phyloP scores from a whole-genome alignment of 441 rosid genomes.

The Jatropha multifida region DNA sequence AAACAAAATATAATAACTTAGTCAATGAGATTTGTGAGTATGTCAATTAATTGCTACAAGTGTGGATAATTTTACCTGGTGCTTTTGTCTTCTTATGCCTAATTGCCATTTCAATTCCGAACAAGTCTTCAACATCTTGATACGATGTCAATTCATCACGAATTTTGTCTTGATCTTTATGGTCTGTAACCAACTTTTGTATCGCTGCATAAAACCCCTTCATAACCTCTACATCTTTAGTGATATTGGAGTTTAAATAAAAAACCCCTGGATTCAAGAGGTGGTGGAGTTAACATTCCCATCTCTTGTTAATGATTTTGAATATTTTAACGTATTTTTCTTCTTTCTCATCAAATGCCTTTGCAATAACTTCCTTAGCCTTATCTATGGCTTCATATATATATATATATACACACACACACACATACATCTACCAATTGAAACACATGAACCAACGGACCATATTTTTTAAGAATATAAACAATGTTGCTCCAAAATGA shows the following conservation, averaged over 20 bases:
- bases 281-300: not conserved
- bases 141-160: not conserved
- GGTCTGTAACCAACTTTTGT: not conserved
- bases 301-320: not conserved
- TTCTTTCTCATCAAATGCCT: too few species aligned
- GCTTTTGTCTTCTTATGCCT: not conserved
- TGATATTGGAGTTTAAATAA: not conserved
- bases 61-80: too few species aligned
- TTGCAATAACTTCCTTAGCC: not conserved
- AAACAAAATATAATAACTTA: too few species aligned
- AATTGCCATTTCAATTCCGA: not conserved
- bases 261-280: not conserved
- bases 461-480: too few species aligned
- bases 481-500: not conserved
- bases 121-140: not conserved
- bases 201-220: not conserved
- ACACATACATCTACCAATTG: not conserved
- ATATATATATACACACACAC: too few species aligned
- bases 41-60: too few species aligned
- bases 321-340: not conserved
- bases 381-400: not conserved
- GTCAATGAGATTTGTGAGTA: too few species aligned
- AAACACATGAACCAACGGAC: not conserved
- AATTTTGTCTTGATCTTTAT: not conserved
- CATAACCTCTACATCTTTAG: not conserved